Evolutionary conservation across 2,329 filamentous ascomycete species (phyloP), one percentile per base, ranked within the genome.

Genomic region (Phoma sp.): DNA sequence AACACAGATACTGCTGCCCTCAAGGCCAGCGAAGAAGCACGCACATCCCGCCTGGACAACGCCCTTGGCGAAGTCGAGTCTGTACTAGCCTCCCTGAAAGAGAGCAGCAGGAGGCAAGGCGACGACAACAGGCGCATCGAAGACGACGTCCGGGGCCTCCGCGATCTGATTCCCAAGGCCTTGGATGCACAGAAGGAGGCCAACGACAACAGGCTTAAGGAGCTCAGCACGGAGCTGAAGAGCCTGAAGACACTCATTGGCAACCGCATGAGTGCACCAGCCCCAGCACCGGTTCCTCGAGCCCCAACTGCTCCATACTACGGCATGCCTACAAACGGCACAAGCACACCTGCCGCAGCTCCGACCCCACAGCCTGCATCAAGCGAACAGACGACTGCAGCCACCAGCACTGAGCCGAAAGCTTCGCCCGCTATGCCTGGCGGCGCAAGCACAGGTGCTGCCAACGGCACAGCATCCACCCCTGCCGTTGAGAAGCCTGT

Each of bases 161-260:
- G 93, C 73, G 90, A 93, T 61, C 81, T 90, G 46, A 91, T 99
- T 49, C 95, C 96, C 7, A 91, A 90, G 74, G 93, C 93, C 2
- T 84, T 99, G 67, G 87, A 95, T 60, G 89, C 89, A 47, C 91
- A 97, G 70, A 93, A 93, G 77, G 90, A 93, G 58, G 82, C 86
- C 48, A 91, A 90, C 24, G 93, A 98, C 70, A 84, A 81, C 61
- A 84, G 92, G 43, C 79, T 99, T 54, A 89, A 87, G 74, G 95
- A 98, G 66, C 85, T 99, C 62, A 90, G 90, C 62, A 84, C 82
- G 6, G 95, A 99, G 76, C 82, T 99, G 66, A 91, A 90, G 80
- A 97, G 93, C 72, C 79, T 99, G 67, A 98, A 97, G 83, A 90
- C 90, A 2, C 81, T 99, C 47, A 86, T 99, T 45, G 81, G 81